Evolutionary conservation across 2,329 filamentous ascomycete species (phyloP).

Genomic region (Shiraia sp.): DNA sequence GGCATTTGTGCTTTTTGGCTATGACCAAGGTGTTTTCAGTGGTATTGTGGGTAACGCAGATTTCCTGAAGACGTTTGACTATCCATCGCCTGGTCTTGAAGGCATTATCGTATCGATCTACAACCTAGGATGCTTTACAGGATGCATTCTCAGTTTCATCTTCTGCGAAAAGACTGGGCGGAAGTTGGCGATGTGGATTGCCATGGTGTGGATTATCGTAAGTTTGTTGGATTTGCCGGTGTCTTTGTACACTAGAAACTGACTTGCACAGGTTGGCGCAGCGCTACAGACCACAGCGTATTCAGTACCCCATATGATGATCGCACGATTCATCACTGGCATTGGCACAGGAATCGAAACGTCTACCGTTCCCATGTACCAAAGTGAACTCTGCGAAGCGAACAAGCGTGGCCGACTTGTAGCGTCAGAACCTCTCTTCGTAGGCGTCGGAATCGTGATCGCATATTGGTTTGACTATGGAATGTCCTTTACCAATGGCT

Average conservation of each 20-base stretch:
- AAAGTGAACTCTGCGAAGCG: constrained; percentile 56
- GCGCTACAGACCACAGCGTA: constrained; percentile 43
- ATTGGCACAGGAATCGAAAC: constrained; percentile 60
- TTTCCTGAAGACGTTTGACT: constrained; percentile 46
- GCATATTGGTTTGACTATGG: constrained; percentile 51
- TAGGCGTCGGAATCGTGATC: constrained; percentile 54
- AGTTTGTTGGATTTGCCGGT: too few relatives aligned
- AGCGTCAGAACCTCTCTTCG: constrained; percentile 58
- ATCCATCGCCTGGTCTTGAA: constrained; percentile 44
- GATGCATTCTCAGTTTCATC: constrained; percentile 45
- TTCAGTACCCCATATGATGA: constrained; percentile 51
- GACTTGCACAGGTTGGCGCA: constrained; percentile 43
- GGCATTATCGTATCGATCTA: constrained; percentile 51
- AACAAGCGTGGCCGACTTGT: constrained; percentile 63
- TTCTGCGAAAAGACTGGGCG: constrained; percentile 44
- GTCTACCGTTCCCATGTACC: constrained; percentile 57
- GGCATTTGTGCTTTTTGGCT: constrained; percentile 40
- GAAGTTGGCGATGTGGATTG: constrained; percentile 47
- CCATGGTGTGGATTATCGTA: constrained; percentile 48
- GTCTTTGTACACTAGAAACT: too few relatives aligned
- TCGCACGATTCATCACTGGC: constrained; percentile 57
- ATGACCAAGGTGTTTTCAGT: constrained; percentile 45
- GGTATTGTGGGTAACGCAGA: constrained; percentile 49
- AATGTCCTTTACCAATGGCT: constrained; percentile 47
- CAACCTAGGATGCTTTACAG: constrained; percentile 45